These are phyloP conservation scores for Pichia paraexigua DNA, from an alignment of 805 yeast genomes.

Conservation along the genomic window DNA sequence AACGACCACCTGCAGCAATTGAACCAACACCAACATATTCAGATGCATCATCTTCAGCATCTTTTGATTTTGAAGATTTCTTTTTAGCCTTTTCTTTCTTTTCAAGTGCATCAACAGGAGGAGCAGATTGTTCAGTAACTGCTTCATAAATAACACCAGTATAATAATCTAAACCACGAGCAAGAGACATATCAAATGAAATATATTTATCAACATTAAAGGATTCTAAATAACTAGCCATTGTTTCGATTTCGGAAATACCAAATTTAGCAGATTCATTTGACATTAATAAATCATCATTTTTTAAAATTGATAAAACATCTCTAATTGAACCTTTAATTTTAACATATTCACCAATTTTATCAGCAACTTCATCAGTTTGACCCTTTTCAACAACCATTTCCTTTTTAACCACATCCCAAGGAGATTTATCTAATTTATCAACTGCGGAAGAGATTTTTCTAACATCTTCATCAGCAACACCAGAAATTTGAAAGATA, in stretches of 20 bases:
- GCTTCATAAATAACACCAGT: constrained; percentile 97
- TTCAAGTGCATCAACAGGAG: constrained; percentile 73
- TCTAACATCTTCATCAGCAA: constrained; percentile 87
- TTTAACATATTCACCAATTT: constrained; percentile 85
- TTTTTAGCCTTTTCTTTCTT: constrained; percentile 39
- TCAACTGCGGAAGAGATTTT: constrained; percentile 93
- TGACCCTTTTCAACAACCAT: constrained; percentile 89
- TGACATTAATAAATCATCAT: constrained; percentile 48
- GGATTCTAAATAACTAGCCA: constrained; percentile 75
- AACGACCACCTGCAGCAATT: constrained; percentile 98
- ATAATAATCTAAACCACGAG: constrained; percentile 96
- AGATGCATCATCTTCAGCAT: constrained; percentile 81
- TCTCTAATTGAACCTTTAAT: constrained; percentile 69
- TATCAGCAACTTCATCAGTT: constrained; percentile 85
- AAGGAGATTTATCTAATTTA: constrained; percentile 89
- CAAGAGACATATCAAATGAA: constrained; percentile 88
- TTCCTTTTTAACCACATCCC: constrained; percentile 91
- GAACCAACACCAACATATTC: constrained; percentile 98
- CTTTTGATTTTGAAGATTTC: constrained; percentile 2
- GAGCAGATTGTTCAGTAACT: constrained; percentile 93
- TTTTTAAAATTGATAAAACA: constrained; percentile 45
- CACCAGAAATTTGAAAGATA: constrained; percentile 91
- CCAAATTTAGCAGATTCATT: constrained; percentile 77
- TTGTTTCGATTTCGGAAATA: constrained; percentile 65
- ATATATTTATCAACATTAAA: constrained; percentile 61